Base-by-base conservation (phyloP, 1,139 yeast genomes). In the Blastobotrys ciferrii region DNA sequence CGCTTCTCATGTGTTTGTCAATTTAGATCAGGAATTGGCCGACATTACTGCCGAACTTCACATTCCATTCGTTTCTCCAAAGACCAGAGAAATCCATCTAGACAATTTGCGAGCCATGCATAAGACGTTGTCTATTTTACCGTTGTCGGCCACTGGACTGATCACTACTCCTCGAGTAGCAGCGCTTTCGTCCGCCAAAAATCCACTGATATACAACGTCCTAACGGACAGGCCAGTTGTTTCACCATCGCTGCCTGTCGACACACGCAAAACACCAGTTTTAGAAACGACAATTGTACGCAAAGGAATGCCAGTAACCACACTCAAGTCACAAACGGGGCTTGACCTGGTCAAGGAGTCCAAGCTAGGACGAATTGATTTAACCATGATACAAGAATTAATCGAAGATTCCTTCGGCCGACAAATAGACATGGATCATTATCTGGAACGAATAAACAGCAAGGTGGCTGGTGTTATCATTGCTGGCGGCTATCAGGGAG, bases 401-500 rank as follows among this genome's bases (percentile, higher is more conserved):
- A 78, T 92, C 35, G 84, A 89, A 53, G 87, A 84, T 58, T 87
- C 97, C 0, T 92, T 92, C 61, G 84, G 84, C 3, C 80, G 82
- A 53, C 62, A 74, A 2, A 67, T 92, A n/a, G 81, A 87, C 56
- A 62, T 78, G 47, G 76, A 79, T 0, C 81, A 78, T 50, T 92
- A 91, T 62, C 67, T 87, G 31, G 54, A 70, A 1, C 72, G 98
- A 46, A 75, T 92, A 32, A 76, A 82, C 53, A 73, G 80, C 1
- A 71, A 73, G 2, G 72, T 92, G 5, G 92, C 96, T 0, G 84
- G 87, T 0, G 66, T 92, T 12, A 82, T 92, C 5, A 77, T 92
- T 15, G 87, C 92, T 3, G 98, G 98, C 0, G 95, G 92, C 62
- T 92, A 92, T 63, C 96, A 91, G 56, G 98, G 98, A 1, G 91